These are phyloP conservation scores for Sporothrix phasma DNA, from an alignment of 2,329 filamentous ascomycete species.

Conservation along the genomic window DNA sequence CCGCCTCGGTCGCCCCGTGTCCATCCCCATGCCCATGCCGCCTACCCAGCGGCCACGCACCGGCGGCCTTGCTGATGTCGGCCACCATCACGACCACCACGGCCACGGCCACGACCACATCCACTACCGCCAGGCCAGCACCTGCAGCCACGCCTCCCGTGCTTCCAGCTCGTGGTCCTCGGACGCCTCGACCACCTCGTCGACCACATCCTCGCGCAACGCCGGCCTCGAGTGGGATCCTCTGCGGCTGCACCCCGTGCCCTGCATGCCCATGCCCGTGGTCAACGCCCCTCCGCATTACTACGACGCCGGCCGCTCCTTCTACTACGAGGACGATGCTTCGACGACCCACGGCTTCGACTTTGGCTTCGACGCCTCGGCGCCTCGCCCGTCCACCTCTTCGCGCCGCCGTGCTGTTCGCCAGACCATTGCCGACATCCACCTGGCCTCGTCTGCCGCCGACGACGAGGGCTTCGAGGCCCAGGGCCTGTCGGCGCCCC, in stretches of 20 bases:
- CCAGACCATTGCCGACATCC: conserved; percentile 17
- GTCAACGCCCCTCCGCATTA: background rate
- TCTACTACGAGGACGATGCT: conserved; percentile 6
- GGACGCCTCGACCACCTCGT: conserved; percentile 6
- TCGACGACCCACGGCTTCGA: conserved; percentile 23
- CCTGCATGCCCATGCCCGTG: conserved; percentile 17
- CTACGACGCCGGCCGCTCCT: conserved; percentile 3
- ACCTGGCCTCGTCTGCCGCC: conserved; percentile 11
- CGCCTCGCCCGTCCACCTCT: background rate
- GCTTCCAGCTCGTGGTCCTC: conserved; percentile 20
- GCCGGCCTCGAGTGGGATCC: conserved; percentile 25
- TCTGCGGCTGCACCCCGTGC: conserved; percentile 26
- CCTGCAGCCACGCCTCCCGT: conserved; percentile 19
- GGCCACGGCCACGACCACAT: conserved; percentile 12
- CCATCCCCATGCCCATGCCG: conserved; percentile 13
- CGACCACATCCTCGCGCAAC: conserved; percentile 2
- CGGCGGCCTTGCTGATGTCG: background rate
- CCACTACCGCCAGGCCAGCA: conserved; percentile 18
- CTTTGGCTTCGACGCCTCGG: conserved; percentile 24
- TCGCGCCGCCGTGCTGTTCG: conserved; percentile 11
- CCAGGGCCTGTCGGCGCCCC: conserved; percentile 17
- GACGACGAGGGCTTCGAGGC: conserved; percentile 11
- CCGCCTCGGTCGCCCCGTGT: background rate
- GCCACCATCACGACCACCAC: background rate
- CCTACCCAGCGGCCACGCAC: background rate